phyloP scores from a whole-genome alignment of 441 rosid genomes.

The Brassica balearica region DNA sequence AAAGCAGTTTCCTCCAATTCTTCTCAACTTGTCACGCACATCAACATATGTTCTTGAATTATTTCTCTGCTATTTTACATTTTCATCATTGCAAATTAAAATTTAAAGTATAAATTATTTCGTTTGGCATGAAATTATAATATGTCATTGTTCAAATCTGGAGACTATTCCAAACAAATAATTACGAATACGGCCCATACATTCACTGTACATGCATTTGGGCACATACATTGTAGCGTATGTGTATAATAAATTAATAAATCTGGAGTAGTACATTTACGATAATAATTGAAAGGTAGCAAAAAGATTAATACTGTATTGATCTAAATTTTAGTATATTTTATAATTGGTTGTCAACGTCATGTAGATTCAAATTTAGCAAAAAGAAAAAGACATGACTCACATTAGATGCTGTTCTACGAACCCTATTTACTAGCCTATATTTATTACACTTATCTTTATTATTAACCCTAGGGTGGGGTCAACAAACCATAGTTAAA shows the following conservation, averaged over 20 bases:
- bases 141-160: neutral
- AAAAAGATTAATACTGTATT: neutral
- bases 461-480: constrained; percentile 35
- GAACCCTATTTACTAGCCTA: constrained; percentile 41
- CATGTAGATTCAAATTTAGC: constrained; percentile 42
- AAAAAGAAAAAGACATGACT: constrained; percentile 46
- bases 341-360: constrained; percentile 36
- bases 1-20: constrained; percentile 19
- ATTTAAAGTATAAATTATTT: neutral
- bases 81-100: neutral
- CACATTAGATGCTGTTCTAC: constrained; percentile 43
- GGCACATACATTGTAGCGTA: neutral
- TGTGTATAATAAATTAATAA: neutral
- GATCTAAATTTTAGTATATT: constrained; percentile 11
- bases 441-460: constrained; percentile 44
- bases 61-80: constrained; percentile 2
- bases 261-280: neutral
- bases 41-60: neutral
- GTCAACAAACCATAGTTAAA: constrained; percentile 48
- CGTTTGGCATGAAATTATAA: neutral
- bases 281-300: constrained; percentile 1
- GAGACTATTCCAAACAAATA: constrained; percentile 20
- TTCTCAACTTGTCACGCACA: constrained; percentile 28
- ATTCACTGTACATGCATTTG: constrained; percentile 21
- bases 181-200: constrained; percentile 17